Conservation (phyloP, 2,329 filamentous ascomycete genomes). For the Nemania abortiva region DNA sequence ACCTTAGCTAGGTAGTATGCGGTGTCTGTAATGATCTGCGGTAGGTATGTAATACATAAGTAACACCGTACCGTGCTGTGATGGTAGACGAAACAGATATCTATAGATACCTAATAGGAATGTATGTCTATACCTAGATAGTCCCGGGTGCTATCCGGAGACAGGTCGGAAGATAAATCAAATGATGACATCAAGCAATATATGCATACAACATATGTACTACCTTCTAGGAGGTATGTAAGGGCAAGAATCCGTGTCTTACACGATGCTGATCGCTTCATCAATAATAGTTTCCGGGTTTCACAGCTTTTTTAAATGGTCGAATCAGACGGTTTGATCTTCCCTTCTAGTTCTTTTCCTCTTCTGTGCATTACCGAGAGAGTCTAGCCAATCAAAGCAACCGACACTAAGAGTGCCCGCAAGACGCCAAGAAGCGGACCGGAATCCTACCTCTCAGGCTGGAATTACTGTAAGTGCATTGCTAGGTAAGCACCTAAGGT, state of each 20-base stretch:
- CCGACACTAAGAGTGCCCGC: neutral
- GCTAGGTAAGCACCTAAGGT: neutral
- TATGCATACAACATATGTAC: constrained; percentile 3
- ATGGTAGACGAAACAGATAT: too few species aligned
- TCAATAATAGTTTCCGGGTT: constrained; percentile 1
- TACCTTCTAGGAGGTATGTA: neutral
- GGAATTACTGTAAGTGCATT: constrained; percentile 15
- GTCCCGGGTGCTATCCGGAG: too few species aligned
- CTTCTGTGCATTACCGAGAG: constrained; percentile 19
- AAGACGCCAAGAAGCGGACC: constrained; percentile 20
- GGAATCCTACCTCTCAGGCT: constrained; percentile 27
- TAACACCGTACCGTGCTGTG: too few species aligned
- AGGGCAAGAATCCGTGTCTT: constrained; percentile 18
- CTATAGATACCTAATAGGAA: too few species aligned
- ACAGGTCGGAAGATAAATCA: neutral
- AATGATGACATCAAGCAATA: constrained; percentile 19
- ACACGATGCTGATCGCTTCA: constrained; percentile 15
- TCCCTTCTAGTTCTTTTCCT: constrained; percentile 34
- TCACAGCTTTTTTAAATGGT: neutral
- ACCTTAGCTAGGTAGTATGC: too few species aligned
- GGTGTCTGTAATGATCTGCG: too few species aligned
- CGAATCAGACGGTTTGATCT: constrained; percentile 10
- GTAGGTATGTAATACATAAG: too few species aligned
- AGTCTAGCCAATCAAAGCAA: constrained; percentile 28
- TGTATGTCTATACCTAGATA: neutral